phyloP scores from a whole-genome alignment of 345 rosid genomes.

The Citrus glauca region DNA sequence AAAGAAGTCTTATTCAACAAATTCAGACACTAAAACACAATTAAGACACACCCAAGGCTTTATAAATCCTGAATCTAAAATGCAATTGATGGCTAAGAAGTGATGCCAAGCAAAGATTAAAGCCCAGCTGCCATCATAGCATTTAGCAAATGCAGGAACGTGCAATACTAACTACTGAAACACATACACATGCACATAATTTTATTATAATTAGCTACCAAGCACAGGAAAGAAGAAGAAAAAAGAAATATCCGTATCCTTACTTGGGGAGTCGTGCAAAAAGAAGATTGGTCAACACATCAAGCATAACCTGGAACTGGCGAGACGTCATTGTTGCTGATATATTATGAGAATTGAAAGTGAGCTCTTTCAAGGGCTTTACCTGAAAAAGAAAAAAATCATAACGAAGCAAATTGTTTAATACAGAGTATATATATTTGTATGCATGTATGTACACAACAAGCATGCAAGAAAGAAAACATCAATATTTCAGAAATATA shows the following conservation, averaged over 20 bases:
- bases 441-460: background rate
- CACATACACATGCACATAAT: background rate
- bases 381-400: slow-evolving; percentile 46
- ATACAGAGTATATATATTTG: background rate
- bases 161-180: background rate
- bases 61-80: background rate
- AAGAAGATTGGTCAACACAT: slow-evolving; percentile 95
- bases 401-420: slow-evolving; percentile 13
- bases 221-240: background rate
- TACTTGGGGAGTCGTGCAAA: slow-evolving; percentile 98
- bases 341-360: slow-evolving; percentile 80
- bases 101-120: background rate
- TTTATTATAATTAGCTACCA: background rate
- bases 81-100: background rate
- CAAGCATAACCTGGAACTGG: slow-evolving; percentile 96
- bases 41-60: background rate
- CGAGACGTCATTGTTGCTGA: slow-evolving; percentile 96
- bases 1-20: background rate
- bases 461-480: background rate
- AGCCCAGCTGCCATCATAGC: background rate
- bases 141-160: background rate
- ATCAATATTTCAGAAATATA: background rate
- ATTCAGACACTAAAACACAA: background rate
- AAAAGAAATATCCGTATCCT: slow-evolving; percentile 29
- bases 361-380: slow-evolving; percentile 95